Evolutionary conservation across 768 basidiomycete genomes (phyloP).

Genomic region (Hypholoma fasciculare): DNA sequence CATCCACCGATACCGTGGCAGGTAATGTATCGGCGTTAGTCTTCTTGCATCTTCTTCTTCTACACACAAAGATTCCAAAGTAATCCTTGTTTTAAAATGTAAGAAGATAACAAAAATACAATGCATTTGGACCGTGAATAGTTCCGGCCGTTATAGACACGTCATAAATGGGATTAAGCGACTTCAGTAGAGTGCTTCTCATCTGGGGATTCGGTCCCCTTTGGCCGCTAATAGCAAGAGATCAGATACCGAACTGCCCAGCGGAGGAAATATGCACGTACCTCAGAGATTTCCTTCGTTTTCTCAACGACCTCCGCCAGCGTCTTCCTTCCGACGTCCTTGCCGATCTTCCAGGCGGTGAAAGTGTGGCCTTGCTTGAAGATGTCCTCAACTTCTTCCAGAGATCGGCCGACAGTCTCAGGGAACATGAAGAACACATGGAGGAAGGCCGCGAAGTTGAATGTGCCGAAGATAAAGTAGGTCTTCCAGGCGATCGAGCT

Average conservation of each 20-base stretch:
- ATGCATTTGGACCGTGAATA: too few species aligned
- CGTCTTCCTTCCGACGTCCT: constrained; percentile 62
- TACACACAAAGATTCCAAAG: too few species aligned
- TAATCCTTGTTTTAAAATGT: too few species aligned
- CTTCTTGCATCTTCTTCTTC: too few species aligned
- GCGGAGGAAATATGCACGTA: neutral
- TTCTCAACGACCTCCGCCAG: constrained; percentile 49
- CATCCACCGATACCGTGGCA: too few species aligned
- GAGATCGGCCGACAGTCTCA: constrained; percentile 69
- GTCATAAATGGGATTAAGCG: constrained; percentile 11
- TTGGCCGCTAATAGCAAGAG: constrained; percentile 5
- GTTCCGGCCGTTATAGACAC: too few species aligned
- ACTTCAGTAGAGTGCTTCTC: constrained; percentile 15
- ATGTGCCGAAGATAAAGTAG: constrained; percentile 77
- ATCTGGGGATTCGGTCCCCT: constrained; percentile 15
- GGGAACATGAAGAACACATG: constrained; percentile 82
- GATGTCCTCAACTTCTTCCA: constrained; percentile 81
- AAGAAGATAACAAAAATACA: too few species aligned
- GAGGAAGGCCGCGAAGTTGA: constrained; percentile 72
- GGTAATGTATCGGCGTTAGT: too few species aligned
- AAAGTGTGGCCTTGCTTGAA: constrained; percentile 70
- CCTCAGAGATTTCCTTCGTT: constrained; percentile 17
- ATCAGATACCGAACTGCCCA: neutral
- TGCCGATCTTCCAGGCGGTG: constrained; percentile 68
- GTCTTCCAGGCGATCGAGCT: constrained; percentile 69